Evolutionary conservation across 2,329 filamentous ascomycete species (phyloP), one percentile per base, ranked within the genome.

Genomic region (Trichocomaceae sp.): DNA sequence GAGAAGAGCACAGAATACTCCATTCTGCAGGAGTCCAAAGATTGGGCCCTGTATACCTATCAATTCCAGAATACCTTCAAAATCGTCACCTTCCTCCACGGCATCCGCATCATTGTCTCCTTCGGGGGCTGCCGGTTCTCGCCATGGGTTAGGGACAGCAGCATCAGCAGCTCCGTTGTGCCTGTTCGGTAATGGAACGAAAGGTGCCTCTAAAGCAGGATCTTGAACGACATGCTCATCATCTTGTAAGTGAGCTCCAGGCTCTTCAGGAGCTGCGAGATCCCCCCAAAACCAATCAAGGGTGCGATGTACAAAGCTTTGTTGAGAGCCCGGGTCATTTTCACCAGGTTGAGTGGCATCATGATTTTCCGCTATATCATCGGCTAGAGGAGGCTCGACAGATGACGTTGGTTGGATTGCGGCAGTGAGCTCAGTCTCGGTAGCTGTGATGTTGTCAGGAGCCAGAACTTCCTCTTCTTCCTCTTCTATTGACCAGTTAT

Each of bases 1-100:
- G 26, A 99, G 79, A 46, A 97, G 86, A 7, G 88, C 86, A 67
- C 92, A 96, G 71, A 99, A 99, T 15, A 96, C 84, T 54, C 88
- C 90, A 62, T 99, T 99, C 66, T 99, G 93, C 61, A 97, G 84
- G 5, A 99, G 80, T 2, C 90, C 90, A 13, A 87, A 86, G 2
- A 99, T 79, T 0, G 93, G 93, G 0, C 93, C 93, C 65, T 95
- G 89, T 87, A 99, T 95, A 37, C 93, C 93, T 57, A 99, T 87
- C 15, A 99, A 82, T 69, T 99, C 93, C 77, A 99, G 84, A 51
- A 99, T 88, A 0, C 93, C 93, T 68, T 99, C 93, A 15, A 99
- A 83, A 66, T 99, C 93, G 71, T 99, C 93, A 9, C 88, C 88
- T 61, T 96, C 87, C 44, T 79, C 77, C 15, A 75, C 69, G n/a